Conservation (phyloP, 495 filamentous ascomycete species). For the Aspergillus hancockii region DNA sequence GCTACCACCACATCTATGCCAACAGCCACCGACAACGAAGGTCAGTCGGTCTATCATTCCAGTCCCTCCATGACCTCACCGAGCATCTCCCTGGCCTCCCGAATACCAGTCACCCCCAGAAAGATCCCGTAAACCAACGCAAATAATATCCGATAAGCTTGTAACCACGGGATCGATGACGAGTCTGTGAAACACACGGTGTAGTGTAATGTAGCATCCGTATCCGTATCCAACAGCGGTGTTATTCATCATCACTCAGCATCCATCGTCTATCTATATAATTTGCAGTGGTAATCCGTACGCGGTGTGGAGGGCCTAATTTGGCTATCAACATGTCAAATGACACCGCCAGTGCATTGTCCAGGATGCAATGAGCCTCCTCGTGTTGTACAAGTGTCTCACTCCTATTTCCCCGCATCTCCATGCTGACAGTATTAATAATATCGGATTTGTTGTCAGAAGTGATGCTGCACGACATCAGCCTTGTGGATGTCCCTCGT, state of each 20-base stretch:
- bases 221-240: no score
- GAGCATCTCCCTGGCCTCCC: neutral
- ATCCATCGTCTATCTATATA: no score
- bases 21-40: neutral
- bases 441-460: neutral
- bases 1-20: neutral
- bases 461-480: neutral
- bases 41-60: neutral
- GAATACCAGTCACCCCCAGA: neutral
- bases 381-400: neutral
- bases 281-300: no score
- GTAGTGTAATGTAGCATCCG: neutral
- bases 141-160: slow-evolving; percentile 1
- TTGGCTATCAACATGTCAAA: no score
- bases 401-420: neutral
- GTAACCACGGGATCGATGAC: neutral
- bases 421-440: no score
- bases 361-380: neutral
- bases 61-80: neutral
- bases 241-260: no score
- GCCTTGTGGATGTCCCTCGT: neutral
- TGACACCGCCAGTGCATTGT: neutral
- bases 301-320: no score
- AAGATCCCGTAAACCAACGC: neutral
- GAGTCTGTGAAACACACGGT: neutral